Conservation (phyloP, 306 rosid genomes). For the Quillaja saponaria region DNA sequence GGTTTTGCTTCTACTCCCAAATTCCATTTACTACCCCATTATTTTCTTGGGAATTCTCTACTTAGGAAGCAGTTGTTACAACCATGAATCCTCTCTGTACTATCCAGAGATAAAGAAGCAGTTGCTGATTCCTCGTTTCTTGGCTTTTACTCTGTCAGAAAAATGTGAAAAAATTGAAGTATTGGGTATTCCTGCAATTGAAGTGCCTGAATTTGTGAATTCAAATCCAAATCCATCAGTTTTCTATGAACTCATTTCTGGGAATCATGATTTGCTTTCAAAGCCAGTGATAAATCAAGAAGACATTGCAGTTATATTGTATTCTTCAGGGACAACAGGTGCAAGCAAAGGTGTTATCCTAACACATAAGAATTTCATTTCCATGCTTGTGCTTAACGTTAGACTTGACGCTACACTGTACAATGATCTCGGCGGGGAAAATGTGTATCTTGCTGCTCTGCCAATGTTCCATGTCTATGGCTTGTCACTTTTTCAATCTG, state of each 20-base stretch:
- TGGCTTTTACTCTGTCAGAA: conserved; percentile 49
- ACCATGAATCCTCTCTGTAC: conserved; percentile 70
- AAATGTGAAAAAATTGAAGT: conserved; percentile 40
- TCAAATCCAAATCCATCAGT: background rate
- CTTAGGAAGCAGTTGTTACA: conserved; percentile 66
- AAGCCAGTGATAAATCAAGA: conserved; percentile 65
- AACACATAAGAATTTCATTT: conserved; percentile 62
- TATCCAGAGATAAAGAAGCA: conserved; percentile 59
- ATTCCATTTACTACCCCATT: conserved; percentile 70
- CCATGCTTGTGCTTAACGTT: conserved; percentile 65
- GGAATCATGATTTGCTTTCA: conserved; percentile 34
- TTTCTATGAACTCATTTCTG: conserved; percentile 44
- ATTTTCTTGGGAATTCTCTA: conserved; percentile 53
- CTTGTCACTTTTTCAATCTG: conserved; percentile 51
- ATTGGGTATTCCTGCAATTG: conserved; percentile 50
- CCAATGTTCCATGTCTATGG: conserved; percentile 91
- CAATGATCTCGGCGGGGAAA: conserved; percentile 38
- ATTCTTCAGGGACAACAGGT: conserved; percentile 86
- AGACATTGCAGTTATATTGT: conserved; percentile 74
- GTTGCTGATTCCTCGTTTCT: conserved; percentile 46
- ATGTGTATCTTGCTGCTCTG: conserved; percentile 66
- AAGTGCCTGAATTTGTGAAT: conserved; percentile 55
- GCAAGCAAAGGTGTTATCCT: conserved; percentile 77
- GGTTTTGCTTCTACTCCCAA: conserved; percentile 67
- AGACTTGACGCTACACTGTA: conserved; percentile 82